A percentile compares a stretch with the other conserved stretches of the same genome.
Evolutionary conservation across 495 filamentous ascomycete genomes (phyloP).

Genomic region (Lophiotrema nucula): DNA sequence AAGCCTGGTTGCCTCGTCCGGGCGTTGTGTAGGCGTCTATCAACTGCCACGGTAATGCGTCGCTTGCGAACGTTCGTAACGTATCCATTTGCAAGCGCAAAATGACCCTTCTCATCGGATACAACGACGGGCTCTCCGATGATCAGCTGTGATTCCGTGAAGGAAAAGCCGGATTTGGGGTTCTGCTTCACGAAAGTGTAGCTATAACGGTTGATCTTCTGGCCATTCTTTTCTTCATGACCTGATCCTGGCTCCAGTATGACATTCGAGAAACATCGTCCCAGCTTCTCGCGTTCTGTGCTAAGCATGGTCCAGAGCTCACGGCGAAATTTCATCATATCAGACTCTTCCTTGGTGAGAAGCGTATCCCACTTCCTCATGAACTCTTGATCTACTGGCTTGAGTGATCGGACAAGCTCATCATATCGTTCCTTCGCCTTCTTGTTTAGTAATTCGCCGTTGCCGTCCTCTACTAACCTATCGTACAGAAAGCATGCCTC

Average conservation of each 20-base stretch:
- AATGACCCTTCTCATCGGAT: constrained; percentile 94
- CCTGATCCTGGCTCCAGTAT: constrained; percentile 76
- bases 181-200: constrained; percentile 78
- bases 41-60: constrained; percentile 80
- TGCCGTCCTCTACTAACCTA: constrained; percentile 81
- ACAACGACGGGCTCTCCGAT: constrained; percentile 90
- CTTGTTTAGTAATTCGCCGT: constrained; percentile 65
- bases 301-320: constrained; percentile 96
- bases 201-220: constrained; percentile 84
- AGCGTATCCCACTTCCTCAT: constrained; percentile 93
- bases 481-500: constrained; percentile 90
- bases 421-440: constrained; percentile 73
- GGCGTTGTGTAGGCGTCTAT: constrained; percentile 82
- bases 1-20: constrained; percentile 73
- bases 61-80: constrained; percentile 71
- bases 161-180: constrained; percentile 62
- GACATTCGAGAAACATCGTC: constrained; percentile 72
- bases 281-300: constrained; percentile 79
- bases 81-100: constrained; percentile 88
- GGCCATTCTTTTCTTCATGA: constrained; percentile 60
- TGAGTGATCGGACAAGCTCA: constrained; percentile 71
- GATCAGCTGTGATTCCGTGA: constrained; percentile 85
- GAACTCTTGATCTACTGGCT: constrained; percentile 69
- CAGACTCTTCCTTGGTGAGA: constrained; percentile 89
- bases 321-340: constrained; percentile 74